phyloP scores from a whole-genome alignment of 306 rosid genomes.

The Nissolia schottii region DNA sequence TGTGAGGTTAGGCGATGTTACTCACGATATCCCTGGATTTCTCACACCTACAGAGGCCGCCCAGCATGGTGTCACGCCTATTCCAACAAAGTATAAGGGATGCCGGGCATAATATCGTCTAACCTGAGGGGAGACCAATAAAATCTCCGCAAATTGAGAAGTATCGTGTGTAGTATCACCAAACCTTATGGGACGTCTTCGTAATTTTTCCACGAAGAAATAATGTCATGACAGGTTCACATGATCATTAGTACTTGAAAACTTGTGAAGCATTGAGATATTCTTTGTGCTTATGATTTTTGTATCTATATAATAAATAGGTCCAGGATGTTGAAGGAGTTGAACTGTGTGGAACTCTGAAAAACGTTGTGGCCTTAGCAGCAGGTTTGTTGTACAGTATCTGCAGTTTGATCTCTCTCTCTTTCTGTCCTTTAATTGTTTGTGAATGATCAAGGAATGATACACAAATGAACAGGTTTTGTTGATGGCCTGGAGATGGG shows the following conservation, averaged over 20 bases:
- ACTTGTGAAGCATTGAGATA: background rate
- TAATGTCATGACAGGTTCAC: background rate
- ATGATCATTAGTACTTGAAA: background rate
- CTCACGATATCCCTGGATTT: no score
- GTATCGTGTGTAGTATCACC: no score
- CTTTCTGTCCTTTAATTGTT: constrained; percentile 6
- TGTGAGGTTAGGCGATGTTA: no score
- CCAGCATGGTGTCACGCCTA: no score
- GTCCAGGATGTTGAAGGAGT: constrained; percentile 95
- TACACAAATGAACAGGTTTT: constrained; percentile 61
- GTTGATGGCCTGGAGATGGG: constrained; percentile 99
- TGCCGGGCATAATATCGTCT: no score
- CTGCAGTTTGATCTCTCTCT: constrained; percentile 2
- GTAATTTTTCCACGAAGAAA: no score
- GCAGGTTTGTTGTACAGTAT: constrained; percentile 56
- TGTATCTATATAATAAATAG: constrained; percentile 37
- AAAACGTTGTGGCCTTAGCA: constrained; percentile 93
- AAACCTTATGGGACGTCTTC: no score
- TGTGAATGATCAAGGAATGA: constrained; percentile 22
- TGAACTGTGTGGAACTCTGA: constrained; percentile 92
- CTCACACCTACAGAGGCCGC: no score
- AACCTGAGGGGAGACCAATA: no score
- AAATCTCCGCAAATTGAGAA: no score
- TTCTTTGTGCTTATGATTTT: background rate
- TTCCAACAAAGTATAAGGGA: no score